Conservation (phyloP, 306 rosid species). For the Dryas octopetala region DNA sequence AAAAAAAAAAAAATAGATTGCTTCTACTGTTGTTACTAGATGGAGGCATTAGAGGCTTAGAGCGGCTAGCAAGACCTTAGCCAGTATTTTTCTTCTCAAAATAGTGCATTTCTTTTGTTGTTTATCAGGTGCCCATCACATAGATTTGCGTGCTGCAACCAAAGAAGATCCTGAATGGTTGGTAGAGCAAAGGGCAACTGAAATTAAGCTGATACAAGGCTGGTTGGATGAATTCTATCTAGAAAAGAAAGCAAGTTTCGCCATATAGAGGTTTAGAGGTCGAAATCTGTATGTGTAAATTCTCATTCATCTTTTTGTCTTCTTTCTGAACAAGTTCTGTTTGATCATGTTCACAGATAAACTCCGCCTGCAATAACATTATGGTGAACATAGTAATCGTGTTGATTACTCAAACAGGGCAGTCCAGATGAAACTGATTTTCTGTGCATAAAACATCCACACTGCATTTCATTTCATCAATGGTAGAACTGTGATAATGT, state of each 20-base stretch:
- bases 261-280: slow-evolving; percentile 17
- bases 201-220: slow-evolving; percentile 60
- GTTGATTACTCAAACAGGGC: too few species aligned
- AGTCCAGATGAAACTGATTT: too few species aligned
- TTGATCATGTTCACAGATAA: too few species aligned
- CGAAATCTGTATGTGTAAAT: neutral
- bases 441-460: too few species aligned
- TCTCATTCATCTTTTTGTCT: neutral
- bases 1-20: neutral
- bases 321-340: neutral
- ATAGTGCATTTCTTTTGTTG: slow-evolving; percentile 5
- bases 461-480: too few species aligned
- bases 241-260: slow-evolving; percentile 30
- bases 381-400: too few species aligned
- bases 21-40: neutral
- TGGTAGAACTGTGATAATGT: too few species aligned
- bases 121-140: slow-evolving; percentile 70
- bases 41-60: neutral
- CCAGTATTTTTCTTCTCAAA: slow-evolving; percentile 2
- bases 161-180: slow-evolving; percentile 78
- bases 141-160: slow-evolving; percentile 73
- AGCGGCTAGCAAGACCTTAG: neutral
- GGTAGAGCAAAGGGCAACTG: slow-evolving; percentile 61
- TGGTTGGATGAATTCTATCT: slow-evolving; percentile 56
- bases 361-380: too few species aligned